Evolutionary conservation across 2,329 filamentous ascomycete genomes (phyloP), one percentile per base, ranked within the genome.

Genomic region (Fonsecaea multimorphosa): DNA sequence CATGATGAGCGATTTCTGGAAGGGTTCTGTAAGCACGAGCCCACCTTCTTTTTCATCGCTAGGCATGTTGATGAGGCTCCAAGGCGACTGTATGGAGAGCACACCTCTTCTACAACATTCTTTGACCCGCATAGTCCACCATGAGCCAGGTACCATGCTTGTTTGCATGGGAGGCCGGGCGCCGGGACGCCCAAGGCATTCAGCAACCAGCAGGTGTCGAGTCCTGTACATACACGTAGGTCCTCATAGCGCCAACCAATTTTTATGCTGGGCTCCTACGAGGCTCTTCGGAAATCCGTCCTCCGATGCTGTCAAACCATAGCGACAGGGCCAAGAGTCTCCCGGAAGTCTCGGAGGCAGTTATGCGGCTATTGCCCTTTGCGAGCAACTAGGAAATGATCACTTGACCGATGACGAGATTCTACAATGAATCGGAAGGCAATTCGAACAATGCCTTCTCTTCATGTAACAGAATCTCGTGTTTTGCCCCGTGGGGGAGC

Each of bases 371-470:
- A 49, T 14, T 36, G 32, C 54, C 32, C 19, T 40, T 49, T 52
- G 44, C 36, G 31, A 46, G 24, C 54, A 24, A 54, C 31, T 46
- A 16, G 36, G 29, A 56, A 9, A 16, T 14, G 38, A 52, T 66
- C 64, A 66, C 60, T 63, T 66, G 64, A 66, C 56, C 60, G 31
- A 66, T 66, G 64, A 66, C 64, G 64, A 63, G 54, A 54, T 59
- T 36, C 14, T 8, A 11, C 14, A 6, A 29, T n/a, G 12, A 27
- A 49, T 27, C 19, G 32, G 22, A 59, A 14, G 9, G 16, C 16
- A 55, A 34, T 54, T 55, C 16, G 49, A 64, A 60, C 24, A 54
- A 55, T 60, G 56, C 52, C 34, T 56, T 9, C 34, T 29, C 40
- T 49, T 57, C 27, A 31, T 52, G 24, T 51, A 14, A 36, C 9